These are phyloP conservation scores for Pochonia chlamydosporia DNA, from an alignment of 2,329 filamentous ascomycete genomes.

Conservation along the genomic window DNA sequence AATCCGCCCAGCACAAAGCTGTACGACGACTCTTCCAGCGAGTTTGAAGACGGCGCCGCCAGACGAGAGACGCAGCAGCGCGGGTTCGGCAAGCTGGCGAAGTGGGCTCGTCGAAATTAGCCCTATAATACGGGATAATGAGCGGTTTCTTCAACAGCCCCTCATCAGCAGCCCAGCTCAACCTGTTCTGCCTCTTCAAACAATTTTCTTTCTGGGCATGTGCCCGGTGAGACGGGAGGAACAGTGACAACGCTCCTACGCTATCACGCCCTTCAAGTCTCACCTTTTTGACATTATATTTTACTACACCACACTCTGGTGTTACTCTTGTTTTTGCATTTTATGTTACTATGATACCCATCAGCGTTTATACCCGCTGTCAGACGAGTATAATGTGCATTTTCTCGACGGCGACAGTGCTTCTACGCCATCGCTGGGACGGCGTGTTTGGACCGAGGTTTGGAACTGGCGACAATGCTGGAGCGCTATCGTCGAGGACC, in stretches of 20 bases:
- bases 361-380: slow-evolving; percentile 39
- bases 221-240: not conserved
- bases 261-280: slow-evolving; percentile 31
- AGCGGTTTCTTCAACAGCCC: slow-evolving; percentile 11
- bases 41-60: slow-evolving; percentile 55
- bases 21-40: slow-evolving; percentile 32
- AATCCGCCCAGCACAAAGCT: slow-evolving; percentile 46
- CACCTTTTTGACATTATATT: slow-evolving; percentile 14
- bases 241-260: slow-evolving; percentile 46
- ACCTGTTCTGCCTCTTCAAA: slow-evolving; percentile 3
- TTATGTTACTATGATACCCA: slow-evolving; percentile 35
- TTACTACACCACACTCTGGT: slow-evolving; percentile 14
- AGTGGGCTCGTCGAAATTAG: slow-evolving; percentile 26
- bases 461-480: slow-evolving; percentile 43
- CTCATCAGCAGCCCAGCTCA: slow-evolving; percentile 7
- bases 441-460: slow-evolving; percentile 44
- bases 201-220: slow-evolving; percentile 2
- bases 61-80: slow-evolving; percentile 51
- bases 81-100: slow-evolving; percentile 43
- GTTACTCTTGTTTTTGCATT: slow-evolving; percentile 8
- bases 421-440: slow-evolving; percentile 51
- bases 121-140: not conserved
- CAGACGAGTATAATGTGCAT: slow-evolving; percentile 29
- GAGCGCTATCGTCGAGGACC: slow-evolving; percentile 45
- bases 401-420: slow-evolving; percentile 49